phyloP scores from a whole-genome alignment of 2,329 filamentous ascomycete species.

The Clarireedia sp. region DNA sequence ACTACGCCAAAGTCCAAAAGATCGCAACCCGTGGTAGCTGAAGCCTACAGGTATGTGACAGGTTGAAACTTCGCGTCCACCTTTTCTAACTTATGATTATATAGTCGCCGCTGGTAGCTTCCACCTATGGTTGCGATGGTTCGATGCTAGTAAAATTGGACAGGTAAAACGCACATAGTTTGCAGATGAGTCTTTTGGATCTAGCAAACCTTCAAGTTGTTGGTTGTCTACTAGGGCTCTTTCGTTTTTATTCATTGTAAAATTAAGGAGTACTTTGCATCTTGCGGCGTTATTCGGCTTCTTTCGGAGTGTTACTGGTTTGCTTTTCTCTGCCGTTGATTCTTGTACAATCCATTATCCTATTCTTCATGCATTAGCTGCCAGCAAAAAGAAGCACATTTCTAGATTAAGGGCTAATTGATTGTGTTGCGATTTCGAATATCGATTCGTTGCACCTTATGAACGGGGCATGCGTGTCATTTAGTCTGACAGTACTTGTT shows the following conservation, averaged over 20 bases:
- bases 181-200: constrained; percentile 16
- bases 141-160: background rate
- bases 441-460: too few relatives aligned
- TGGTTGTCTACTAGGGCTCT: constrained; percentile 15
- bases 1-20: constrained; percentile 26
- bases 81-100: constrained; percentile 11
- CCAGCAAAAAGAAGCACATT: too few relatives aligned
- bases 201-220: constrained; percentile 24
- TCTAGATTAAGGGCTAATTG: too few relatives aligned
- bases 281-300: constrained; percentile 9
- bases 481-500: background rate
- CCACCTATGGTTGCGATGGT: background rate
- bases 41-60: constrained; percentile 31
- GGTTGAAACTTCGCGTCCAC: constrained; percentile 12
- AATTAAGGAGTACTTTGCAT: constrained; percentile 7
- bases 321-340: constrained; percentile 9
- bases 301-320: constrained; percentile 1
- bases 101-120: constrained; percentile 34
- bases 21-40: constrained; percentile 33
- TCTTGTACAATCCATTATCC: constrained; percentile 12
- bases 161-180: constrained; percentile 19
- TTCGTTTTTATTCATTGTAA: constrained; percentile 13
- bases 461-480: background rate
- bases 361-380: constrained; percentile 4
- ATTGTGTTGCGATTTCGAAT: too few relatives aligned